phyloP scores from a whole-genome alignment of 495 filamentous ascomycete genomes.

The Penicillium longicatenatum region DNA sequence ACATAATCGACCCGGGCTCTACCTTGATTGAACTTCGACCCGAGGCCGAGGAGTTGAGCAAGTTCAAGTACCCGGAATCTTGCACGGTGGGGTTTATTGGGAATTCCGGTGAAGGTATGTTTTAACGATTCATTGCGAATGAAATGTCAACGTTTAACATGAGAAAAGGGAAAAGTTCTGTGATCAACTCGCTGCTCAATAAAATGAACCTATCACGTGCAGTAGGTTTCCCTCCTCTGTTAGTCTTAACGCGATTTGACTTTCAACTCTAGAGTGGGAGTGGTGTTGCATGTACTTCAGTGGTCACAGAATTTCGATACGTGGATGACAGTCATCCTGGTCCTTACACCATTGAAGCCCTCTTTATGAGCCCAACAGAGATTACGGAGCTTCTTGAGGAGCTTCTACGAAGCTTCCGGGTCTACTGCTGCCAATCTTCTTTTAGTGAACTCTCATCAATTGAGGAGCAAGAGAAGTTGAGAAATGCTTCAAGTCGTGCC shows the following conservation, averaged over 20 bases:
- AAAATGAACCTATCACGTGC: slow-evolving; percentile 27
- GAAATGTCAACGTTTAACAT: neutral
- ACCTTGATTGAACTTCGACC: neutral
- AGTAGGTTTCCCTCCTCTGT: slow-evolving; percentile 14
- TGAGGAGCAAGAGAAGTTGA: slow-evolving; percentile 17
- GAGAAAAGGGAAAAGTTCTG: slow-evolving; percentile 32
- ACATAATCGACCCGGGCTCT: neutral
- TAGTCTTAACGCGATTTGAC: neutral
- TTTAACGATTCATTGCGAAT: neutral
- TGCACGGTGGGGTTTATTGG: slow-evolving; percentile 10
- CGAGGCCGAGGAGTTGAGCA: neutral
- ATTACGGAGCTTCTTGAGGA: slow-evolving; percentile 28
- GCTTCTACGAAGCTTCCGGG: slow-evolving; percentile 23
- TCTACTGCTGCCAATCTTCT: neutral
- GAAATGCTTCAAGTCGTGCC: slow-evolving; percentile 11
- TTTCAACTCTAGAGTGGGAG: slow-evolving; percentile 24
- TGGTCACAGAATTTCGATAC: slow-evolving; percentile 35
- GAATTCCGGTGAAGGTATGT: slow-evolving; percentile 9
- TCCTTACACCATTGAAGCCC: slow-evolving; percentile 30
- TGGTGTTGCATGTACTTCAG: slow-evolving; percentile 34
- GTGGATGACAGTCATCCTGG: slow-evolving; percentile 19
- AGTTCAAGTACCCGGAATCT: neutral
- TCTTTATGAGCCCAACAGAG: slow-evolving; percentile 29
- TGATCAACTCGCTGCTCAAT: slow-evolving; percentile 38
- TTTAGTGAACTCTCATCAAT: neutral